Percentiles rank a stretch among this genome's conserved stretches.
phyloP scores from a whole-genome alignment of 352 stramenopile species.

The Globisporangium cylindrosporum region DNA sequence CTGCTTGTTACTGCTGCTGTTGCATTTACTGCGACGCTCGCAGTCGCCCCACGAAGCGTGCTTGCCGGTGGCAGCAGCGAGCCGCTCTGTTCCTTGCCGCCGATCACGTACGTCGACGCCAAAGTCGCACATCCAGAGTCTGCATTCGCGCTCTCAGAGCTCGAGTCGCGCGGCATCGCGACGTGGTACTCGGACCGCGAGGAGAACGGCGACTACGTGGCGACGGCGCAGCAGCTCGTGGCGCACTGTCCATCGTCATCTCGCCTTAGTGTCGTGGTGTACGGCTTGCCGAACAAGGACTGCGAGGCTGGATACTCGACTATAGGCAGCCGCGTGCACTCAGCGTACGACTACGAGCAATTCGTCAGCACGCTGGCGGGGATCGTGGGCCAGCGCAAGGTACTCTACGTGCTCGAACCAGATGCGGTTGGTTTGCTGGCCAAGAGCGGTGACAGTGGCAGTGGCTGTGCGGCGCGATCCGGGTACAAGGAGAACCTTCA shows the following conservation, averaged over 20 bases:
- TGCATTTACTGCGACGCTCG: background rate
- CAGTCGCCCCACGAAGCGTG: too few species aligned
- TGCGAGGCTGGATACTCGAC: slow-evolving; percentile 53
- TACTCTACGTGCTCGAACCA: slow-evolving; percentile 66
- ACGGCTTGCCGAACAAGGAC: slow-evolving; percentile 75
- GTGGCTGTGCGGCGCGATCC: slow-evolving; percentile 24
- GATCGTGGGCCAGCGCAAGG: slow-evolving; percentile 48
- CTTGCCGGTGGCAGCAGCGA: slow-evolving; percentile 14
- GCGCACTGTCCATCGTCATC: slow-evolving; percentile 32
- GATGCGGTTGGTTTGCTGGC: slow-evolving; percentile 61
- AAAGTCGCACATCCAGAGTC: slow-evolving; percentile 31
- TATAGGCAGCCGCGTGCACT: slow-evolving; percentile 31
- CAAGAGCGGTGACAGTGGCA: slow-evolving; percentile 28
- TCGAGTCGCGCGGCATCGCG: slow-evolving; percentile 52
- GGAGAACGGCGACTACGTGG: slow-evolving; percentile 35
- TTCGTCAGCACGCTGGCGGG: slow-evolving; percentile 48
- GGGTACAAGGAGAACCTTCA: slow-evolving; percentile 56
- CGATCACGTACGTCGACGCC: slow-evolving; percentile 35
- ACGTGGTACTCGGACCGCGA: slow-evolving; percentile 68
- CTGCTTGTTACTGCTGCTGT: background rate
- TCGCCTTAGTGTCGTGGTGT: slow-evolving; percentile 58
- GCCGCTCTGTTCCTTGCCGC: slow-evolving; percentile 40
- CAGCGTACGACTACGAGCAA: slow-evolving; percentile 33
- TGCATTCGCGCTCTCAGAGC: slow-evolving; percentile 25
- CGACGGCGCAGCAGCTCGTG: slow-evolving; percentile 30